A percentile compares a stretch with the other conserved stretches of the same genome.
Evolutionary conservation across 148 eudicot species (phyloP).

Genomic region (Limonium bicolor): DNA sequence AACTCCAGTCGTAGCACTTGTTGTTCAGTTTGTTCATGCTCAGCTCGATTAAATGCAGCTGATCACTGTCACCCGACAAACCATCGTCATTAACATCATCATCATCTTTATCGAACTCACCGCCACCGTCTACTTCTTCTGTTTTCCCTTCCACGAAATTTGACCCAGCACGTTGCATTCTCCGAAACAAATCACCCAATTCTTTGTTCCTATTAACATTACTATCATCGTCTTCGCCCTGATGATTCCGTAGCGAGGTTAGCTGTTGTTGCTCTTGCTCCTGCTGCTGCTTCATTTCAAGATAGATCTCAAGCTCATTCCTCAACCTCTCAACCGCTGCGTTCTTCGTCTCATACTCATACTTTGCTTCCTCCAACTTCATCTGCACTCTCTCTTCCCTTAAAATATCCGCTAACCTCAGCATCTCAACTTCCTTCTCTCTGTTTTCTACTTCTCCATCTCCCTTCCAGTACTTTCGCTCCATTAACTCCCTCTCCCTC

Average conservation of each 20-base stretch:
- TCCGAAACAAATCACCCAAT: conserved; percentile 26
- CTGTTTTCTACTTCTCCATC: conserved; percentile 37
- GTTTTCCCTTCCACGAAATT: conserved; percentile 9
- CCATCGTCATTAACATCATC: conserved; percentile 14
- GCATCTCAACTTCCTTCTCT: conserved; percentile 50
- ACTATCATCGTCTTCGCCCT: too few relatives aligned
- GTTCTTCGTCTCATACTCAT: conserved; percentile 41
- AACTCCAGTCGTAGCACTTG: conserved; percentile 41
- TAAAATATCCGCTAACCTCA: conserved; percentile 59
- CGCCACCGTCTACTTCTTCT: conserved; percentile 8
- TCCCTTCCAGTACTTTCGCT: conserved; percentile 45
- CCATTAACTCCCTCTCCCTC: conserved; percentile 31
- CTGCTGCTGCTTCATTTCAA: conserved; percentile 17
- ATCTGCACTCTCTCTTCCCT: conserved; percentile 60
- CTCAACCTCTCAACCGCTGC: conserved; percentile 48
- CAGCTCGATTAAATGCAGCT: conserved; percentile 67
- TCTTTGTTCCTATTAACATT: conserved; percentile 21
- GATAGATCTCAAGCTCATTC: conserved; percentile 36
- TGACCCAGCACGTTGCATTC: conserved; percentile 21
- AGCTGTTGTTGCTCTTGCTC: too few relatives aligned
- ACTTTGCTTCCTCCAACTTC: conserved; percentile 50
- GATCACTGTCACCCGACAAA: conserved; percentile 46
- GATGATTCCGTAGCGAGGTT: too few relatives aligned
- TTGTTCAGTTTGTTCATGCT: conserved; percentile 33
- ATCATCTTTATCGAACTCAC: not conserved